Percentiles rank a stretch among this genome's conserved stretches.
These are phyloP conservation scores for Diplosphaera chodatii DNA, from an alignment of 139 green algal genomes.

Conservation along the genomic window DNA sequence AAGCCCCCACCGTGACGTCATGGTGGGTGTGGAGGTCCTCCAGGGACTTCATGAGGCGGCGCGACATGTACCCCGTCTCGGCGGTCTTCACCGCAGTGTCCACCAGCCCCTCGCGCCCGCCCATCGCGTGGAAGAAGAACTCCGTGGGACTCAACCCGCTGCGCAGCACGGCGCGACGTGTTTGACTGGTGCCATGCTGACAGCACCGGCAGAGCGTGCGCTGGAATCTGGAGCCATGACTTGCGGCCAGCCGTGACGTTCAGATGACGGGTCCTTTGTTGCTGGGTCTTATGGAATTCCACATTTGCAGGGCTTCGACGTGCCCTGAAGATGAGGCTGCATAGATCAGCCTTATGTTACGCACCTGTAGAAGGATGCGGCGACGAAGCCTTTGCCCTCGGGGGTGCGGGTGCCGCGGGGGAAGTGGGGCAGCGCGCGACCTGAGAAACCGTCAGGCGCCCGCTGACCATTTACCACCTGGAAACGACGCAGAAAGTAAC, in stretches of 20 bases:
- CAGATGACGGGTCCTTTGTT: no score
- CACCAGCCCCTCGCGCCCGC: constrained; percentile 87
- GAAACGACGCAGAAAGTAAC: no score
- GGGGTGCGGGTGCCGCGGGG: constrained; percentile 37
- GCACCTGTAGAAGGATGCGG: constrained; percentile 86
- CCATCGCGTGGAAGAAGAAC: constrained; percentile 99
- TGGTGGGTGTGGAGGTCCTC: constrained; percentile 95
- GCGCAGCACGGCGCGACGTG: no score
- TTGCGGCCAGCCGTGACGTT: no score
- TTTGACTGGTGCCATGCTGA: no score
- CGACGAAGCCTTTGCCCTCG: constrained; percentile 92
- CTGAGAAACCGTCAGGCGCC: constrained; percentile 83
- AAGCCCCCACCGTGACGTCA: constrained; percentile 82
- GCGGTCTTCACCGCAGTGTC: constrained; percentile 99
- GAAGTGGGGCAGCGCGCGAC: constrained; percentile 91
- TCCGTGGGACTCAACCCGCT: constrained; percentile 86
- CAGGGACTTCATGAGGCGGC: constrained; percentile 95
- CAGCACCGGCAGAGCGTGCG: no score
- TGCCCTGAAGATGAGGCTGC: background rate
- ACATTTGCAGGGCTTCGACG: no score
- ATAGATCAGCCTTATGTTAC: no score
- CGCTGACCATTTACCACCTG: constrained; percentile 75
- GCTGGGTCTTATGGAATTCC: no score
- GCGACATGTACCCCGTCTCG: constrained; percentile 97
- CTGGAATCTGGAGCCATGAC: no score